Conservation (phyloP, 164 flowering plant genomes). For the Aristolochia fimbriata region DNA sequence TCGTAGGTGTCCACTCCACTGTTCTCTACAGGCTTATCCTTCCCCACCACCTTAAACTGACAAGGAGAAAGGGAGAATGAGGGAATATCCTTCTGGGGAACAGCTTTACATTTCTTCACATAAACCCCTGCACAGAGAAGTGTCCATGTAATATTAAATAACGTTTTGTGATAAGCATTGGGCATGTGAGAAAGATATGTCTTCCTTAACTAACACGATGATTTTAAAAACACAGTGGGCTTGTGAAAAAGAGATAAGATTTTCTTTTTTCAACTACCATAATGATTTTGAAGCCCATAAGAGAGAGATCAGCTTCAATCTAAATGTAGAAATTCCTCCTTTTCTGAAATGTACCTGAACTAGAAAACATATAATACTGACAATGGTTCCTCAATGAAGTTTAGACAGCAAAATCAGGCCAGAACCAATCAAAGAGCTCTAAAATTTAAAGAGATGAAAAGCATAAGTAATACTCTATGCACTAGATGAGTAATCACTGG, state of each 20-base stretch:
- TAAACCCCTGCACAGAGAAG: constrained; percentile 63
- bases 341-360: too few species aligned
- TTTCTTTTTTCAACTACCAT: not conserved
- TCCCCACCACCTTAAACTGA: constrained; percentile 36
- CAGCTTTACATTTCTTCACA: constrained; percentile 28
- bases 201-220: not conserved
- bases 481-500: too few species aligned
- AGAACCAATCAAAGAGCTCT: too few species aligned
- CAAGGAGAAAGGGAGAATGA: constrained; percentile 62
- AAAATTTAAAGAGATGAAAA: too few species aligned
- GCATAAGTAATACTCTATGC: too few species aligned
- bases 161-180: too few species aligned
- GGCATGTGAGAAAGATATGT: not conserved
- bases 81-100: constrained; percentile 33
- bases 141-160: not conserved
- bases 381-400: too few species aligned
- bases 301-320: not conserved
- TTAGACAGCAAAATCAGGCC: too few species aligned
- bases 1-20: constrained; percentile 24
- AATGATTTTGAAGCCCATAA: not conserved
- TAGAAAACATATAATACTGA: too few species aligned
- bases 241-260: not conserved
- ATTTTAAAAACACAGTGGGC: not conserved
- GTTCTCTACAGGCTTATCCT: constrained; percentile 24
- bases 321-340: too few species aligned